phyloP scores from a whole-genome alignment of 148 eudicot genomes.

The Heliamphora exappendiculata region DNA sequence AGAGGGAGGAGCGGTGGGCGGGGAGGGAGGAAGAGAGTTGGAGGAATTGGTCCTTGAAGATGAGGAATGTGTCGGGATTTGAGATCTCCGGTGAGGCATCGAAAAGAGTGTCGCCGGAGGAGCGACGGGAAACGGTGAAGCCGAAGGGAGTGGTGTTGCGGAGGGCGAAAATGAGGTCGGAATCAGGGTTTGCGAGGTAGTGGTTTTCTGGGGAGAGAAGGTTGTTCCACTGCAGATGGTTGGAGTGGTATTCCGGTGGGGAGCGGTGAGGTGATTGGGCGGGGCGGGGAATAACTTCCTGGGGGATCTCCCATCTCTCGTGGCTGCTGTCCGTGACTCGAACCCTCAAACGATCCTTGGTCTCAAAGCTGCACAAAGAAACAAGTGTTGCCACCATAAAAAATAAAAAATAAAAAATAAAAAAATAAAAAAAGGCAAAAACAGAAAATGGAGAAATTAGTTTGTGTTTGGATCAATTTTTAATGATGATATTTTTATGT shows the following conservation, averaged over 20 bases:
- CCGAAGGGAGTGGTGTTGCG: conserved; percentile 54
- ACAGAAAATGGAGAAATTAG: no score
- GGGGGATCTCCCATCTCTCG: conserved; percentile 66
- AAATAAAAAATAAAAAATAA: background rate
- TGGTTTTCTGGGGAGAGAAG: background rate
- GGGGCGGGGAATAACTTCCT: conserved; percentile 27
- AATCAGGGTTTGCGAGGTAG: conserved; percentile 28
- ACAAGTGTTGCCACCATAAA: background rate
- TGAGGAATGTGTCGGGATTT: conserved; percentile 31
- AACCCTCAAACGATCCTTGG: conserved; percentile 39
- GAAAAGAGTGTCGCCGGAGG: conserved; percentile 58
- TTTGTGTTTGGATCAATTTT: no score
- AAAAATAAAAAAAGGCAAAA: no score
- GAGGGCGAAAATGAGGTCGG: conserved; percentile 68
- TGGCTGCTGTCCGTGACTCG: conserved; percentile 48
- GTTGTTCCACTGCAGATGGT: background rate
- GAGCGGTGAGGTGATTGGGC: conserved; percentile 2
- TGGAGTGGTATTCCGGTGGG: conserved; percentile 6
- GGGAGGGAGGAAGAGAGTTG: conserved; percentile 68
- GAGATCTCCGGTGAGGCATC: conserved; percentile 27
- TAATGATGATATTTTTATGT: no score
- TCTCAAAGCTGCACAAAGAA: conserved; percentile 44
- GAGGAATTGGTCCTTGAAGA: conserved; percentile 69
- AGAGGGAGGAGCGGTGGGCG: conserved; percentile 38
- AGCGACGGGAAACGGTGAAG: conserved; percentile 57